A percentile compares a stretch with the other conserved stretches of the same genome.
Evolutionary conservation across 306 rosid species (phyloP).

Genomic region (Adenanthera pavonina): DNA sequence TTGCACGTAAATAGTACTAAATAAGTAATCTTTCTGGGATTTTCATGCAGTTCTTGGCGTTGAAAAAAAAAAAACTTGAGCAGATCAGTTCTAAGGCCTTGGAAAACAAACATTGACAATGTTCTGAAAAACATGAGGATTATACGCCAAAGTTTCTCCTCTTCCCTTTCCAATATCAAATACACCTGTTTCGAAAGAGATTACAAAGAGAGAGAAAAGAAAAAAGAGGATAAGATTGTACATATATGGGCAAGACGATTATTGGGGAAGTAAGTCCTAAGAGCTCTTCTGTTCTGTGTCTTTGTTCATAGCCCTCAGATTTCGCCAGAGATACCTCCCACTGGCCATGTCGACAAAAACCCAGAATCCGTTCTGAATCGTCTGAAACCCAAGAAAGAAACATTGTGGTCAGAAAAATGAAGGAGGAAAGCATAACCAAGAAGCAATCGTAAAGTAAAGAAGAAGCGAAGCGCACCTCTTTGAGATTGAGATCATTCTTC

Average conservation of each 20-base stretch:
- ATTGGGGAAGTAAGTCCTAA: neutral
- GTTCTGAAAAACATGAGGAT: constrained; percentile 7
- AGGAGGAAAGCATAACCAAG: neutral
- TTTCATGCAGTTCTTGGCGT: neutral
- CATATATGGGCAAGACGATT: neutral
- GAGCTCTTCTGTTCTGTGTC: constrained; percentile 37
- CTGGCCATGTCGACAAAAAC: constrained; percentile 78
- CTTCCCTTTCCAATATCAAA: constrained; percentile 6
- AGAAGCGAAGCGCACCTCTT: constrained; percentile 41
- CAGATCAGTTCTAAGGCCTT: neutral
- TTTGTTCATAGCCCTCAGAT: constrained; percentile 48
- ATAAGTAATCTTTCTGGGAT: constrained; percentile 14
- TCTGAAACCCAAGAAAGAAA: constrained; percentile 46
- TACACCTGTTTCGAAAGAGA: neutral
- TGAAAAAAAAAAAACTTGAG: neutral
- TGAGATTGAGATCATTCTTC: constrained; percentile 41
- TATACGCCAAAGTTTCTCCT: neutral
- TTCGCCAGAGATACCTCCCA: constrained; percentile 84
- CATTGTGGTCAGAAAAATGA: neutral
- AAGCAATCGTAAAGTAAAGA: neutral
- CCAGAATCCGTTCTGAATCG: constrained; percentile 66
- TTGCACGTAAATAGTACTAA: neutral
- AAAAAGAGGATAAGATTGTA: constrained; percentile 23
- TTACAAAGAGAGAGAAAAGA: neutral
- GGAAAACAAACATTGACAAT: constrained; percentile 1